Percentiles rank a stretch among this genome's conserved stretches.
phyloP scores from a whole-genome alignment of 2,329 filamentous ascomycete genomes.

The Colletotrichum trifolii region DNA sequence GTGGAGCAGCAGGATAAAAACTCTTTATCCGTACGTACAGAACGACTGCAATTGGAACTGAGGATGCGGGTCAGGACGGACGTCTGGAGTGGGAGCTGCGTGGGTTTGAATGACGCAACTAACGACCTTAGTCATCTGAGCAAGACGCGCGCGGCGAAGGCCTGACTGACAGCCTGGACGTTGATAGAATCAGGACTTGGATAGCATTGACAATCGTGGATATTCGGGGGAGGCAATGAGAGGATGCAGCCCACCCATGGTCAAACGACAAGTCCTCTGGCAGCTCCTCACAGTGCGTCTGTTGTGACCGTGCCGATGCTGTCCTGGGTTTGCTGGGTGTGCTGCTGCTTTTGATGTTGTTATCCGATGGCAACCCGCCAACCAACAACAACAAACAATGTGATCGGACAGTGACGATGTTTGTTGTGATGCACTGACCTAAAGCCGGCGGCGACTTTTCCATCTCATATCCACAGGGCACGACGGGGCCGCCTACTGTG shows the following conservation, averaged over 20 bases:
- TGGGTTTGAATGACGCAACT: constrained; percentile 8
- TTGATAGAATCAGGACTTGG: not conserved
- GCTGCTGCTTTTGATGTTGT: not conserved
- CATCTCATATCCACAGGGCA: not conserved
- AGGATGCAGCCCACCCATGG: not conserved
- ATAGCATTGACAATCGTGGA: constrained; percentile 11
- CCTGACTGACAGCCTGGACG: not conserved
- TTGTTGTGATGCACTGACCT: constrained; percentile 32
- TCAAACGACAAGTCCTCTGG: not conserved
- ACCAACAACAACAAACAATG: constrained; percentile 13
- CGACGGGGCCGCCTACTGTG: not conserved
- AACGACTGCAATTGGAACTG: too few species aligned
- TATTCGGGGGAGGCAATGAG: constrained; percentile 3
- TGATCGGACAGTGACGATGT: constrained; percentile 13
- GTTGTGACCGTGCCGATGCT: not conserved
- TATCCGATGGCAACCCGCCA: constrained; percentile 18
- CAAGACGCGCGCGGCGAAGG: not conserved
- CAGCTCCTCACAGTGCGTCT: constrained; percentile 14
- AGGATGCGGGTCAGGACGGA: not conserved
- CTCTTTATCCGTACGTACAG: not conserved
- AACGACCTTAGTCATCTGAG: constrained; percentile 7
- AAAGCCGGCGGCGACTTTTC: not conserved
- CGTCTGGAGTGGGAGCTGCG: not conserved
- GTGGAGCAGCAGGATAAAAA: not conserved
- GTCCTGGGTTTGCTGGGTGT: not conserved